Evolutionary conservation across 306 rosid species (phyloP).

Genomic region (Prunus padus): DNA sequence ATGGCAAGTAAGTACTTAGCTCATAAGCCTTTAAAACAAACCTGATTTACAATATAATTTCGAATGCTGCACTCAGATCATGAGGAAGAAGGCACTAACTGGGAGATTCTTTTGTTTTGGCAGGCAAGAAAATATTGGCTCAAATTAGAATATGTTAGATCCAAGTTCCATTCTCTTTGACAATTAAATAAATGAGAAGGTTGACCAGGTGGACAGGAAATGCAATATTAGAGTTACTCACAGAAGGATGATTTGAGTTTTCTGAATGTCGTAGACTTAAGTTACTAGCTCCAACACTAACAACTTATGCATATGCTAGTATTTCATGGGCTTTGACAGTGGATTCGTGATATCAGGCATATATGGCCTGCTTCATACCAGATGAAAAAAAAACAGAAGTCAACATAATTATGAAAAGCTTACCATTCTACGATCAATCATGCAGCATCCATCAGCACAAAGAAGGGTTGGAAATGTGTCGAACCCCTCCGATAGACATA

Average conservation of each 20-base stretch:
- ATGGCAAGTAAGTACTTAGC: constrained; percentile 3
- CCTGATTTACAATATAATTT: neutral
- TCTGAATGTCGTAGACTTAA: neutral
- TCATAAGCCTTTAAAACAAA: neutral
- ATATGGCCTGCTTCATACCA: constrained; percentile 4
- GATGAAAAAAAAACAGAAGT: constrained; percentile 7
- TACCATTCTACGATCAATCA: constrained; percentile 99
- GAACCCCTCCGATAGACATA: constrained; percentile 89
- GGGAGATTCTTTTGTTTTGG: too few relatives aligned
- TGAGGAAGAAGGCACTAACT: neutral
- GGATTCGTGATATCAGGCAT: neutral
- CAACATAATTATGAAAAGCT: constrained; percentile 27
- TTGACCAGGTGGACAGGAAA: too few relatives aligned
- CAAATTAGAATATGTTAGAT: too few relatives aligned
- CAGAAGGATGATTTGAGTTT: neutral
- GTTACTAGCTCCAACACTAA: neutral
- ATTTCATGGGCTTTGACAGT: neutral
- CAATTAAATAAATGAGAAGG: too few relatives aligned
- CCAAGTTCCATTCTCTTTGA: too few relatives aligned
- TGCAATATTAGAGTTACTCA: neutral
- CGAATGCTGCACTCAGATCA: neutral
- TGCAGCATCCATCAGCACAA: constrained; percentile 94
- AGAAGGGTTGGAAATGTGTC: constrained; percentile 95
- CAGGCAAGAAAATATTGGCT: too few relatives aligned
- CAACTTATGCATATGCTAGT: neutral